These are phyloP conservation scores for Fusarium solani-melongenae DNA, from an alignment of 2,329 filamentous ascomycete species.

Conservation along the genomic window DNA sequence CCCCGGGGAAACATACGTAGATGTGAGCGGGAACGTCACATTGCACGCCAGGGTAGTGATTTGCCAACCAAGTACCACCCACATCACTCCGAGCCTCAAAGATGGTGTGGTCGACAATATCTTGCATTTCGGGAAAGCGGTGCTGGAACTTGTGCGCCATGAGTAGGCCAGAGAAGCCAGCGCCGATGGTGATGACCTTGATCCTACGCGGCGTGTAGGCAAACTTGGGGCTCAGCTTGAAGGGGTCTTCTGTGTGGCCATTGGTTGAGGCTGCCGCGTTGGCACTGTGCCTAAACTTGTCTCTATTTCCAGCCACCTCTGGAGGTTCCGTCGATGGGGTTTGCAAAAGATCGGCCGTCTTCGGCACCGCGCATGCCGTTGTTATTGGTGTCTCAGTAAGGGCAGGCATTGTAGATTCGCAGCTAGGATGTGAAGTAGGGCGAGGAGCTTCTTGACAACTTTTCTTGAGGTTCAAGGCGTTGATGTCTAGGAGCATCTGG, in stretches of 20 bases:
- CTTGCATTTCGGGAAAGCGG: constrained; percentile 45
- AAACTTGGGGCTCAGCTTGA: constrained; percentile 39
- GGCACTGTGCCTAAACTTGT: background rate
- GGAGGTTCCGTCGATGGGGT: constrained; percentile 34
- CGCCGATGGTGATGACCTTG: constrained; percentile 49
- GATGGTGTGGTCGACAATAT: constrained; percentile 42
- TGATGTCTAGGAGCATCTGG: background rate
- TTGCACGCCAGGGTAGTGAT: constrained; percentile 40
- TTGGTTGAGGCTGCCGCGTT: constrained; percentile 1
- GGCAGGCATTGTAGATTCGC: constrained; percentile 25
- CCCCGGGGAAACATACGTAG: constrained; percentile 10
- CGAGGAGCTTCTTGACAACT: background rate
- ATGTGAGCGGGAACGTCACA: constrained; percentile 38
- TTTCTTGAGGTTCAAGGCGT: background rate
- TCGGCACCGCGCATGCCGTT: background rate
- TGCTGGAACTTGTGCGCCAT: constrained; percentile 51
- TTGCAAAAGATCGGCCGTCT: background rate
- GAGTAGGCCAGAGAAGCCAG: constrained; percentile 48
- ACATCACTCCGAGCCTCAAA: constrained; percentile 47
- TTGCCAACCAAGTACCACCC: constrained; percentile 50
- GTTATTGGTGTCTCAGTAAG: constrained; percentile 27
- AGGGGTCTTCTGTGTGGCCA: constrained; percentile 37
- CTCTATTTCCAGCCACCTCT: constrained; percentile 13
- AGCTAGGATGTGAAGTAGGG: background rate
- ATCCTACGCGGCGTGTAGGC: constrained; percentile 46